phyloP scores from a whole-genome alignment of 2,329 filamentous ascomycete genomes.

The Ophiosphaerella herpotricha region DNA sequence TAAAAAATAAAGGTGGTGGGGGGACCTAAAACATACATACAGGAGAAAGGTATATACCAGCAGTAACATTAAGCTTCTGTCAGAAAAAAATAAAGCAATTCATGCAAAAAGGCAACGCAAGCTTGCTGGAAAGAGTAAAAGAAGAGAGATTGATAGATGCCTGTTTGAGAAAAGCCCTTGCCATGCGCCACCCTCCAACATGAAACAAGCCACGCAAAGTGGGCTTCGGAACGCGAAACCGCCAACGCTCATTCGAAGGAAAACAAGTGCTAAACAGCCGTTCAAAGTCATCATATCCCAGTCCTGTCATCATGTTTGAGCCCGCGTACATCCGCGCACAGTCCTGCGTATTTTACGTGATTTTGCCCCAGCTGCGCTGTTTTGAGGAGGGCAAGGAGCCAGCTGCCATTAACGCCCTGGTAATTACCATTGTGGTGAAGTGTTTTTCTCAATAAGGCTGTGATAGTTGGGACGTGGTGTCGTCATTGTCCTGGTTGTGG shows the following conservation, averaged over 20 bases:
- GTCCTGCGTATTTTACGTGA: too few species aligned
- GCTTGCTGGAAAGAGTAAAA: slow-evolving; percentile 3
- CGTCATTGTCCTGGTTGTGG: slow-evolving; percentile 39
- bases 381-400: too few species aligned
- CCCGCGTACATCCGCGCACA: too few species aligned
- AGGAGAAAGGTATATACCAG: slow-evolving; percentile 44
- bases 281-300: slow-evolving; percentile 17
- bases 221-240: slow-evolving; percentile 1
- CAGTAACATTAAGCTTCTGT: slow-evolving; percentile 23
- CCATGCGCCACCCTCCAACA: slow-evolving; percentile 4
- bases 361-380: too few species aligned
- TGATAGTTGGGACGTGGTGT: slow-evolving; percentile 26
- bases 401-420: slow-evolving; percentile 5
- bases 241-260: neutral
- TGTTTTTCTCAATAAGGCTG: slow-evolving; percentile 26
- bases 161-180: slow-evolving; percentile 4
- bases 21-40: slow-evolving; percentile 31
- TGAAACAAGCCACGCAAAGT: slow-evolving; percentile 7
- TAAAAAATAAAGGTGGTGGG: neutral
- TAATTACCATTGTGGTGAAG: slow-evolving; percentile 9
- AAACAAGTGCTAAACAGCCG: slow-evolving; percentile 21
- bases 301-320: neutral
- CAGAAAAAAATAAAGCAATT: slow-evolving; percentile 5
- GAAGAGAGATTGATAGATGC: neutral
- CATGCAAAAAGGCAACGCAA: slow-evolving; percentile 3